Percentiles rank a stretch among this genome's conserved stretches.
These are phyloP conservation scores for Leccinum fuscescens DNA, from an alignment of 1,284 basidiomycete species.

Conservation along the genomic window DNA sequence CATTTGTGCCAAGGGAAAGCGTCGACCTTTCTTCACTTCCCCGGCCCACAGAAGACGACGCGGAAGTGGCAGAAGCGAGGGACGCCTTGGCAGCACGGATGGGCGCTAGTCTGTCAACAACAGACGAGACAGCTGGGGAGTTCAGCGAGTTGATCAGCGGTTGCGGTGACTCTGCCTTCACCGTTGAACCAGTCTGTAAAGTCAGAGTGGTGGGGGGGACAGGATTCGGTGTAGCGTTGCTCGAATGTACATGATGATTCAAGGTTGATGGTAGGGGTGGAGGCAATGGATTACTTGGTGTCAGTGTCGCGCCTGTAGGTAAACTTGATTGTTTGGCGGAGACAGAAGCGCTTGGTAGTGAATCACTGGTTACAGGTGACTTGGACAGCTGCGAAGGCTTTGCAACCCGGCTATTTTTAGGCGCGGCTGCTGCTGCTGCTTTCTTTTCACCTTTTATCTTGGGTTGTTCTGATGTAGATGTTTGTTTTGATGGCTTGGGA, in stretches of 20 bases:
- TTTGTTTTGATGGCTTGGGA: slow-evolving; percentile 11
- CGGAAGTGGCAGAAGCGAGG: slow-evolving; percentile 8
- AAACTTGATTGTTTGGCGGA: neutral
- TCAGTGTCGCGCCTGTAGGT: neutral
- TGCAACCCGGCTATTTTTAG: neutral
- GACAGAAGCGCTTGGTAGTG: slow-evolving; percentile 11
- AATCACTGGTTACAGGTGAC: slow-evolving; percentile 22
- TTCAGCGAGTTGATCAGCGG: slow-evolving; percentile 8
- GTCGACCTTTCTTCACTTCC: neutral
- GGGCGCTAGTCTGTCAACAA: slow-evolving; percentile 30
- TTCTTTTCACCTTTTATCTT: slow-evolving; percentile 13
- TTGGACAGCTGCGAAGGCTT: slow-evolving; percentile 6
- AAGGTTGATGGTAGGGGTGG: neutral
- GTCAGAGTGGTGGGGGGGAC: neutral
- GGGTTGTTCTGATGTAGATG: neutral
- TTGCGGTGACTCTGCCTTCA: slow-evolving; percentile 25
- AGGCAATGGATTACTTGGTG: neutral
- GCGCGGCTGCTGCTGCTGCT: neutral
- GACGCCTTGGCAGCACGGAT: slow-evolving; percentile 34
- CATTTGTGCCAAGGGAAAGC: neutral
- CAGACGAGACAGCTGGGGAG: slow-evolving; percentile 7
- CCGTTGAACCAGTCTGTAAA: slow-evolving; percentile 10
- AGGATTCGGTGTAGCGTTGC: neutral
- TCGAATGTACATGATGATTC: neutral
- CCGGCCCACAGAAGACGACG: slow-evolving; percentile 7